Conservation (phyloP, 148 eudicot species). For the Mesembryanthemum crystallinum region DNA sequence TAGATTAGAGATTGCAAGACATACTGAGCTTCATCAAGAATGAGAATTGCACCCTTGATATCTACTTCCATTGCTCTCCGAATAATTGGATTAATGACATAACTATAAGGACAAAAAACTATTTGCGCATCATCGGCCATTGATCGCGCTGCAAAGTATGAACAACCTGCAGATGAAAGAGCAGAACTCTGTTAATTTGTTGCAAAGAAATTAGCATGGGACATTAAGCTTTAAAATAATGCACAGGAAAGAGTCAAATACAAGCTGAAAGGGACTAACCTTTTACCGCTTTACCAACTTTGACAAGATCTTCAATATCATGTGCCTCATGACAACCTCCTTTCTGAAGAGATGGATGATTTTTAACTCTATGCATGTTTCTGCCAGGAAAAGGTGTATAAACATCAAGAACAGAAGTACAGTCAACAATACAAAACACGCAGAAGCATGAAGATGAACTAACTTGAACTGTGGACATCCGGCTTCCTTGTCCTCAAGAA, state of each 20-base stretch:
- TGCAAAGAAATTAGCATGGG: not conserved
- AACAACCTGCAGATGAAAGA: conserved; percentile 70
- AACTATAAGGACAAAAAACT: conserved; percentile 90
- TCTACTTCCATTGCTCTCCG: conserved; percentile 92
- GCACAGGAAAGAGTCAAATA: conserved; percentile 10
- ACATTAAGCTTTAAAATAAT: not conserved
- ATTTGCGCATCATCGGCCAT: conserved; percentile 86
- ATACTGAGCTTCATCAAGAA: conserved; percentile 99
- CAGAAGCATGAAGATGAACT: conserved; percentile 9
- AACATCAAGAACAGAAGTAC: conserved; percentile 22
- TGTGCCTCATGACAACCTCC: conserved; percentile 90
- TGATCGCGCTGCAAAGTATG: conserved; percentile 87
- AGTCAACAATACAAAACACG: not conserved
- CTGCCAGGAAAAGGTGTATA: conserved; percentile 34
- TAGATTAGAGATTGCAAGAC: conserved; percentile 24
- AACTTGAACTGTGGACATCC: conserved; percentile 82
- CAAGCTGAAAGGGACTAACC: conserved; percentile 33
- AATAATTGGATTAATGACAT: conserved; percentile 72
- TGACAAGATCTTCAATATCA: conserved; percentile 95
- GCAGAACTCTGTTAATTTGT: conserved; percentile 15
- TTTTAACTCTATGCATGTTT: conserved; percentile 66
- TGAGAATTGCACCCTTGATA: conserved; percentile 63
- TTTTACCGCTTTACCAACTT: conserved; percentile 74
- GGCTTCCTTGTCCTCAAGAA: conserved; percentile 47
- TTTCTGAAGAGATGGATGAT: conserved; percentile 73